These are phyloP conservation scores for Obelidium mucronatum DNA, from an alignment of 192 early-diverging fungal genomes.

Conservation along the genomic window DNA sequence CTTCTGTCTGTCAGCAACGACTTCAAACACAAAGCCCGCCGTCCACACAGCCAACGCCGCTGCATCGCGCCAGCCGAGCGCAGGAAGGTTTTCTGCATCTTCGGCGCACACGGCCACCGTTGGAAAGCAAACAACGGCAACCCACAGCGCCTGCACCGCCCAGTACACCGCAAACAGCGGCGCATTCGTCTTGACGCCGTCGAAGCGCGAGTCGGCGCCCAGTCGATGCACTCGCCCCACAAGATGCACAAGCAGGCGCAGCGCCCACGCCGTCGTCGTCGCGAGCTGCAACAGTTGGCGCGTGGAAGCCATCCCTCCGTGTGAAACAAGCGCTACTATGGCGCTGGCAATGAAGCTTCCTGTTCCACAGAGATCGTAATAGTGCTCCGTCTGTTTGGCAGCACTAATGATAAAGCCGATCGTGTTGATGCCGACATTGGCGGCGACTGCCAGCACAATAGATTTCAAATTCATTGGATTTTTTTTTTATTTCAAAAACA, in stretches of 20 bases:
- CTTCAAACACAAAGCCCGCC: conserved; percentile 45
- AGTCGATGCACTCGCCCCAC: conserved; percentile 31
- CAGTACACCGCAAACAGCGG: conserved; percentile 34
- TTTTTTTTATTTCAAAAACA: no score
- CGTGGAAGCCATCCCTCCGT: conserved; percentile 5
- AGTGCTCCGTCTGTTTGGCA: conserved; percentile 34
- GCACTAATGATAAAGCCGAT: conserved; percentile 29
- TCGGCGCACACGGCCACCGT: conserved; percentile 31
- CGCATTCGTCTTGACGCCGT: conserved; percentile 41
- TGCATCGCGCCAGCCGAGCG: conserved; percentile 24
- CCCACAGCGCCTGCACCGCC: conserved; percentile 41
- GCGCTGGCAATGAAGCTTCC: conserved; percentile 24
- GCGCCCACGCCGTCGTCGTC: conserved; percentile 38
- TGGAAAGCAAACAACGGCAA: conserved; percentile 39
- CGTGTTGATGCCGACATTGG: conserved; percentile 22
- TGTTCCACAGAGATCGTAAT: conserved; percentile 41
- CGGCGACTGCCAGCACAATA: background rate
- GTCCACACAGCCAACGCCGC: conserved; percentile 40
- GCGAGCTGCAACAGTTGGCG: conserved; percentile 35
- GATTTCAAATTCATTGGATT: background rate
- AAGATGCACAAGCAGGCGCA: conserved; percentile 31
- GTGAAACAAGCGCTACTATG: background rate
- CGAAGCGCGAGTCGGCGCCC: conserved; percentile 46
- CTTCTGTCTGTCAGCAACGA: conserved; percentile 42
- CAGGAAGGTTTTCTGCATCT: conserved; percentile 6